Evolutionary conservation across 805 yeast species (phyloP).

Genomic region (Cyberlindnera veronae): DNA sequence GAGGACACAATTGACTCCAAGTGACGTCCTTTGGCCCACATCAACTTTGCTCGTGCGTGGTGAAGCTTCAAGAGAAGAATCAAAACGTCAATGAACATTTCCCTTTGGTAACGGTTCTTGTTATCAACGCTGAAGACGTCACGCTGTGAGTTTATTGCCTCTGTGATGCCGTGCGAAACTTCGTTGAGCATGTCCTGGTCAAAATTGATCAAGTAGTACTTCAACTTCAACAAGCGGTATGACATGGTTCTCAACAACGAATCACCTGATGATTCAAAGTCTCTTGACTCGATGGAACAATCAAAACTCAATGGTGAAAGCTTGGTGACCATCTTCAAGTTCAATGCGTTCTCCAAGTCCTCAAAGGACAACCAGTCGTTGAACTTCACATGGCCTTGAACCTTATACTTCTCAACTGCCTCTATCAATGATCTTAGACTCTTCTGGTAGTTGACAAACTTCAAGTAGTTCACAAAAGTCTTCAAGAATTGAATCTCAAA

Average conservation of each 20-base stretch:
- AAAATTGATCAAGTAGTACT: constrained; percentile 13
- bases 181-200: constrained; percentile 13
- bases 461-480: constrained; percentile 19
- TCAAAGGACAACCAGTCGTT: constrained; percentile 16
- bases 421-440: constrained; percentile 11
- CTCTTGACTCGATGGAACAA: not conserved
- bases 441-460: constrained; percentile 19
- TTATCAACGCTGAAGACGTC: constrained; percentile 15
- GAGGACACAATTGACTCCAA: constrained; percentile 33
- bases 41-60: constrained; percentile 16
- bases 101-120: constrained; percentile 9
- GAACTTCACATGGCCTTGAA: constrained; percentile 5
- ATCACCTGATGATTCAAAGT: constrained; percentile 6
- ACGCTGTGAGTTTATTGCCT: not conserved
- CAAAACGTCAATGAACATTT: constrained; percentile 11
- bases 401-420: constrained; percentile 13
- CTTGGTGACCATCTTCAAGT: constrained; percentile 9
- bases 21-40: constrained; percentile 21
- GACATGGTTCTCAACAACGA: constrained; percentile 6
- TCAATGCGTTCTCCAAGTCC: constrained; percentile 14
- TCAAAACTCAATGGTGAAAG: constrained; percentile 8
- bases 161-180: constrained; percentile 5
- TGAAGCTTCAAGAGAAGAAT: constrained; percentile 17
- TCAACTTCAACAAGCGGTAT: constrained; percentile 15
- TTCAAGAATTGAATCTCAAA: constrained; percentile 21